phyloP scores from a whole-genome alignment of 768 basidiomycete genomes.

The Dentipellis fragilis region DNA sequence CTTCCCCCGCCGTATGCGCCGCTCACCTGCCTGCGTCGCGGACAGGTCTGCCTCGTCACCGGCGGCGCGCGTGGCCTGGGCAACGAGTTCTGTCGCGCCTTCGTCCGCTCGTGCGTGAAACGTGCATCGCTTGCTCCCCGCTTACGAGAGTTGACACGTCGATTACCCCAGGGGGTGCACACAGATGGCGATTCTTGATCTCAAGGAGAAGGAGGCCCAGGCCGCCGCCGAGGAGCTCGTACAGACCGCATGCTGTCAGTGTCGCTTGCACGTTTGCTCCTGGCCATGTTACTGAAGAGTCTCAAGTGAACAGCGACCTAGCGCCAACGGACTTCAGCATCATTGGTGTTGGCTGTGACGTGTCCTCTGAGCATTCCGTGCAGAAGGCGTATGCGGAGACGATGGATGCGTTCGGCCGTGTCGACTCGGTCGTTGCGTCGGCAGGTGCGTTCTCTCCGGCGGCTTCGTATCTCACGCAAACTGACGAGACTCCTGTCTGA shows the following conservation, averaged over 20 bases:
- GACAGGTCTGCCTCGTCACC: conserved; percentile 82
- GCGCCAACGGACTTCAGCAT: conserved; percentile 49
- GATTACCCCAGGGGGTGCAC: conserved; percentile 60
- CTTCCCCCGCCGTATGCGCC: not conserved
- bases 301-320: conserved; percentile 44
- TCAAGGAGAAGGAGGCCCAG: conserved; percentile 60
- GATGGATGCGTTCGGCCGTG: conserved; percentile 52
- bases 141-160: not conserved
- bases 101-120: conserved; percentile 66
- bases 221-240: conserved; percentile 61
- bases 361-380: conserved; percentile 73
- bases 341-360: conserved; percentile 79
- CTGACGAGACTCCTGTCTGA: not conserved
- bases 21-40: not conserved
- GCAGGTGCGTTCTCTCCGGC: conserved; percentile 47
- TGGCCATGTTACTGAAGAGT: conserved; percentile 20
- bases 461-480: not conserved
- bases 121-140: conserved; percentile 6
- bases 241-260: conserved; percentile 39
- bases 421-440: conserved; percentile 82
- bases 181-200: conserved; percentile 70
- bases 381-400: conserved; percentile 60
- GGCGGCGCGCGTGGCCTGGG: conserved; percentile 91
- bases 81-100: conserved; percentile 83
- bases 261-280: conserved; percentile 3